These are phyloP conservation scores for Penstemon newberryi DNA, from an alignment of 257 asterid species.

Conservation along the genomic window DNA sequence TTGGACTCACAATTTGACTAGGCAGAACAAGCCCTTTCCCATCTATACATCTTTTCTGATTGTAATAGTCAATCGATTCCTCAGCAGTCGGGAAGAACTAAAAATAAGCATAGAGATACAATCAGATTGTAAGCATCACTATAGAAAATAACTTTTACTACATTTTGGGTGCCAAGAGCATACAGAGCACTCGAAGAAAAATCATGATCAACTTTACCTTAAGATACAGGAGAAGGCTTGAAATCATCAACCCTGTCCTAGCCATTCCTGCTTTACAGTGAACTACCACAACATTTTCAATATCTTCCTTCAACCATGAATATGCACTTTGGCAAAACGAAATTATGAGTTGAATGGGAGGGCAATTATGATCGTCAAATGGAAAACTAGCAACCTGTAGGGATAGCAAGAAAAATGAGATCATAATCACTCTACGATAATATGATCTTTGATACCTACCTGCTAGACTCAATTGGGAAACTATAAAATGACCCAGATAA, in stretches of 20 bases:
- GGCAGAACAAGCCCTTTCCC: constrained; percentile 97
- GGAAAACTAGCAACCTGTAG: constrained; percentile 94
- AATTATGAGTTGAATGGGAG: constrained; percentile 88
- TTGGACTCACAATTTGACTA: constrained; percentile 86
- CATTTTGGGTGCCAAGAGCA: constrained; percentile 2
- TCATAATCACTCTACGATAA: constrained; percentile 1
- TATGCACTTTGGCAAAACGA: constrained; percentile 98
- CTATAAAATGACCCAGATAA: constrained; percentile 15
- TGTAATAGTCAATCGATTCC: constrained; percentile 93
- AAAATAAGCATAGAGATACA: constrained; percentile 26
- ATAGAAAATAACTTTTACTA: neutral
- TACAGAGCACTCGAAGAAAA: neutral
- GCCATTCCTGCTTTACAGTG: constrained; percentile 99
- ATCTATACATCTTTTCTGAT: constrained; percentile 91
- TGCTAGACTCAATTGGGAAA: constrained; percentile 1
- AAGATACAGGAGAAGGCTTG: constrained; percentile 89
- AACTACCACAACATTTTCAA: constrained; percentile 96
- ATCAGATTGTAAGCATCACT: neutral
- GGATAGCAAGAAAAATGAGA: constrained; percentile 12
- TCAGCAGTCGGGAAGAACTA: constrained; percentile 98
- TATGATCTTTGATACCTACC: constrained; percentile 16
- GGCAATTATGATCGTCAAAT: constrained; percentile 97
- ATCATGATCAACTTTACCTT: constrained; percentile 47
- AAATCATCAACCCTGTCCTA: constrained; percentile 98
- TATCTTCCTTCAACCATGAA: constrained; percentile 98